Base-by-base conservation (phyloP, 805 yeast genomes). In the Kluyveromyces dobzhanskii region DNA sequence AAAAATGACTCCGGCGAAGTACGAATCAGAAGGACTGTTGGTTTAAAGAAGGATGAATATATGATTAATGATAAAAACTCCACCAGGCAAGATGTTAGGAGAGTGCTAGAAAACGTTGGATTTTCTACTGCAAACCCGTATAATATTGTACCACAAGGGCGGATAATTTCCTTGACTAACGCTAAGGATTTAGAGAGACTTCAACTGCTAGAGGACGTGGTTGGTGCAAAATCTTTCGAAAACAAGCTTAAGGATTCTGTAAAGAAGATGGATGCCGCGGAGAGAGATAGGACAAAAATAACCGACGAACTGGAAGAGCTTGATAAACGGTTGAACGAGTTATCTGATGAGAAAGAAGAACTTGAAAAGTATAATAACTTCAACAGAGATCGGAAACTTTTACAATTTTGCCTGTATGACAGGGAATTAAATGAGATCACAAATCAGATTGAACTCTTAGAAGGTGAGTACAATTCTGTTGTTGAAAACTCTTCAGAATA, bases 141-240 rank as follows among this genome's bases (percentile, higher is more conserved):
- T 60, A 90, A 90, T 57, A 90, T 92, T 49, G 97, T 92, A 4
- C 97, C 98, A 0, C 98, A 92, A 61, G 98, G 98, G 16, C 71
- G 85, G 50, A 85, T 92, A 50, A 82, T 95, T 1, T 71, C 84
- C 0, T 67, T 92, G 43, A 90, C 97, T 0, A 86, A 86, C 54
- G 90, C 96, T 0, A 84, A 84, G 49, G 96, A 87, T 54, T 54
- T 74, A 3, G 96, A 88, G 54, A 73, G 97, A 44, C 67, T 90
- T 37, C 71, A 74, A 26, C 64, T 88, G 29, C 65, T 92, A 48
- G 87, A 90, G 48, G 95, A 87, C 53, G 95, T 90, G 25, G 92
- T 96, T 23, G 98, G 98, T 14, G 95, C 97, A 1, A 80, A 78
- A 43, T 83, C 88, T 3, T 92, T 90, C 63, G 97, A 92, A 53